Evolutionary conservation across 257 asterid species (phyloP).

Genomic region (Lantana camara): DNA sequence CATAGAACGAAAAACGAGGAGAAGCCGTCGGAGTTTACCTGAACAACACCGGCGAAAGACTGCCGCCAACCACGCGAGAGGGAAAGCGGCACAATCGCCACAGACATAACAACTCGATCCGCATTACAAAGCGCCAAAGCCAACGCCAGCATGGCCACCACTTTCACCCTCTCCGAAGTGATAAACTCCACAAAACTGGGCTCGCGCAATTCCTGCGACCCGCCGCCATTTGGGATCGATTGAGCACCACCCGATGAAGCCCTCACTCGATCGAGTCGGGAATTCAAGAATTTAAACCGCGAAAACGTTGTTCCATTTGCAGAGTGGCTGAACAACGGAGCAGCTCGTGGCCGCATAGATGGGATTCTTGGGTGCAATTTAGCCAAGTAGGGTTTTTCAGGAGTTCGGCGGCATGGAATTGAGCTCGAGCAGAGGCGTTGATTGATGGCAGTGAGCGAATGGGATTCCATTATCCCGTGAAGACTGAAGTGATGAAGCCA

Average conservation of each 20-base stretch:
- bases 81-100: conserved; percentile 91
- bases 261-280: conserved; percentile 28
- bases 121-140: conserved; percentile 95
- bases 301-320: conserved; percentile 10
- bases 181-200: conserved; percentile 73
- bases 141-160: conserved; percentile 91
- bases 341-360: conserved; percentile 20
- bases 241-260: conserved; percentile 43
- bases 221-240: conserved; percentile 26
- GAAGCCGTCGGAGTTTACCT: conserved; percentile 47
- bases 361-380: conserved; percentile 24
- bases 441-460: conserved; percentile 26
- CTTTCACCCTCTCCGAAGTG: conserved; percentile 97
- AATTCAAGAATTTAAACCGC: conserved; percentile 20
- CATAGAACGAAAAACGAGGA: not conserved
- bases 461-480: conserved; percentile 25
- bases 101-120: conserved; percentile 97
- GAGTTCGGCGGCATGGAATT: conserved; percentile 32
- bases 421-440: conserved; percentile 42
- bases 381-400: conserved; percentile 17
- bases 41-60: conserved; percentile 90
- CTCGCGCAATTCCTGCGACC: conserved; percentile 36
- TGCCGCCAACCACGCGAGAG: conserved; percentile 83
- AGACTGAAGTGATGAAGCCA: not conserved
- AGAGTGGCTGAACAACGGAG: conserved; percentile 23